Percentiles rank a stretch among this genome's conserved stretches.
These are phyloP conservation scores for Aspergillus biplanus DNA, from an alignment of 495 filamentous ascomycete genomes.

Conservation along the genomic window DNA sequence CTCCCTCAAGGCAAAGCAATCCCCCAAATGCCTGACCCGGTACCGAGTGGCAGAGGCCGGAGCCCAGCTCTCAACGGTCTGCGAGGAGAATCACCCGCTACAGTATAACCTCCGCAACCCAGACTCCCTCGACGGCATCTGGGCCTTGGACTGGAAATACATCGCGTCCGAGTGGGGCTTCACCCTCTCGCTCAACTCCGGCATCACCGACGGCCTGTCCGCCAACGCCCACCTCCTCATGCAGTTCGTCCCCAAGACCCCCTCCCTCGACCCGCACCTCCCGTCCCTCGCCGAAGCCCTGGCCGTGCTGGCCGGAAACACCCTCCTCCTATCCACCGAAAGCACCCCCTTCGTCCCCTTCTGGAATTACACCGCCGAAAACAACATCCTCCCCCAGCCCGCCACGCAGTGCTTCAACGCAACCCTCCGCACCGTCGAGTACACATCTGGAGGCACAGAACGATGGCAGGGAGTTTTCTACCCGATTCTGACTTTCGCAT, in stretches of 20 bases:
- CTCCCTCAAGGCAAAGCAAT: conserved; percentile 58
- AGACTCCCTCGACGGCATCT: conserved; percentile 34
- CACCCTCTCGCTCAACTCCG: conserved; percentile 60
- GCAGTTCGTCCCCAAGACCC: conserved; percentile 45
- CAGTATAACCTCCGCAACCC: conserved; percentile 50
- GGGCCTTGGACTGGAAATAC: conserved; percentile 58
- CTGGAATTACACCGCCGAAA: conserved; percentile 53
- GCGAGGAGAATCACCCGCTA: conserved; percentile 59
- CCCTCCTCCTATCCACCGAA: conserved; percentile 56
- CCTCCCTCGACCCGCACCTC: conserved; percentile 38
- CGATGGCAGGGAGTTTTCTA: conserved; percentile 66
- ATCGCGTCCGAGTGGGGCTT: conserved; percentile 61
- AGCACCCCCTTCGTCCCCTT: conserved; percentile 58
- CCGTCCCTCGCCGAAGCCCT: conserved; percentile 70
- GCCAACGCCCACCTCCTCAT: conserved; percentile 67
- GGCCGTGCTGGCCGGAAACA: conserved; percentile 67
- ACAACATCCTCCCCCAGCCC: conserved; percentile 29
- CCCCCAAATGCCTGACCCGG: conserved; percentile 62
- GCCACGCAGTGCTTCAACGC: conserved; percentile 59
- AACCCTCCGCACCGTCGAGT: conserved; percentile 58
- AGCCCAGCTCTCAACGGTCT: conserved; percentile 55
- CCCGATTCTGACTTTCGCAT: conserved; percentile 59
- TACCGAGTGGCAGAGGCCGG: conserved; percentile 63
- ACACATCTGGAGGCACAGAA: conserved; percentile 60
- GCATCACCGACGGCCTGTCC: conserved; percentile 59